A percentile compares a stretch with the other conserved stretches of the same genome.
phyloP scores from a whole-genome alignment of 148 eudicot genomes.

The Vaccinium myrtillus region DNA sequence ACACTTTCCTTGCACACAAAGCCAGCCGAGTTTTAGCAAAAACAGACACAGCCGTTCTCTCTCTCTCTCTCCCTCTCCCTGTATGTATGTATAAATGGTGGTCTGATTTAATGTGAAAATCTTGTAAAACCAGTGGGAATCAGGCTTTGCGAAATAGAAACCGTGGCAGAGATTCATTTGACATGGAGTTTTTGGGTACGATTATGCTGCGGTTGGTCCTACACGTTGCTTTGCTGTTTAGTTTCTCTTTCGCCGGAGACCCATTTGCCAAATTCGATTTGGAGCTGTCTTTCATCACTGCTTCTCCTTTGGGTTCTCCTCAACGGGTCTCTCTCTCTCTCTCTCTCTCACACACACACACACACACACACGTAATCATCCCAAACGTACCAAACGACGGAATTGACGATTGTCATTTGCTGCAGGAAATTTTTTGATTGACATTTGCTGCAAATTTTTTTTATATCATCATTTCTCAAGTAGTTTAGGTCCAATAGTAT shows the following conservation, averaged over 20 bases:
- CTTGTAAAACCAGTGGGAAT: background rate
- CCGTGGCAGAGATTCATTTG: background rate
- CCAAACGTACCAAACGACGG: background rate
- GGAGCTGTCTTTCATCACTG: constrained; percentile 45
- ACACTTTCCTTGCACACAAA: constrained; percentile 1
- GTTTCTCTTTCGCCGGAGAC: constrained; percentile 44
- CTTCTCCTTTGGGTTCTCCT: constrained; percentile 55
- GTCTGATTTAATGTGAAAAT: background rate
- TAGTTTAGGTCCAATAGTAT: background rate
- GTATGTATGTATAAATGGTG: background rate
- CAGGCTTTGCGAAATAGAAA: background rate
- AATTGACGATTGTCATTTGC: background rate
- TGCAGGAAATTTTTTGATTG: background rate
- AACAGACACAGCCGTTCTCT: background rate
- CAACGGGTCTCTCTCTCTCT: constrained; percentile 40
- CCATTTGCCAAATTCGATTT: constrained; percentile 35
- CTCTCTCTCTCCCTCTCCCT: background rate
- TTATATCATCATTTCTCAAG: background rate
- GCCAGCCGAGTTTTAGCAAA: background rate
- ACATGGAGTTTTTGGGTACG: background rate
- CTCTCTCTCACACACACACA: background rate
- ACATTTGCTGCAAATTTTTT: background rate
- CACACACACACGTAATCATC: background rate
- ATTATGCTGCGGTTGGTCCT: background rate
- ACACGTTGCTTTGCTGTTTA: constrained; percentile 26